Evolutionary conservation across 805 yeast genomes (phyloP), one percentile per base, ranked within the genome.

Genomic region (Wickerhamiella australiensis): DNA sequence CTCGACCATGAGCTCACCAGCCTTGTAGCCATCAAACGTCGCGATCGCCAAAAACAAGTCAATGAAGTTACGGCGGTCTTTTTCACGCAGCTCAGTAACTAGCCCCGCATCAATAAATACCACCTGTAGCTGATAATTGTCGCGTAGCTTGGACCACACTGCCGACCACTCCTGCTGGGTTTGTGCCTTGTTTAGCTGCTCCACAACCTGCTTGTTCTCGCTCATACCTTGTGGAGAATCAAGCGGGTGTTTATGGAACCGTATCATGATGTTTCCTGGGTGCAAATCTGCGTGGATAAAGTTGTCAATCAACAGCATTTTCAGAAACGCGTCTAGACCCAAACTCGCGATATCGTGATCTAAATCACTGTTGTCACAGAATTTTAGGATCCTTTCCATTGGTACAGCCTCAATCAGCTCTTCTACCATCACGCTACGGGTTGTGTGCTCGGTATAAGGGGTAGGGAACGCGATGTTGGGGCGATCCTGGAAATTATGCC

Each of bases 231-330:
- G 42, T 31, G 50, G 53, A 20, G 54, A 27, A 27, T 54, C 53
- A 15, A 54, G 46, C 8, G 53, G 52, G 52, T 67, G 73, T 56
- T 77, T 78, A 56, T 80, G 72, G 58, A 84, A 79, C 44, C 85
- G 68, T 7, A 85, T 76, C 71, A 87, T 77, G 60, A 92, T 85
- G 63, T 92, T 92, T 3, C 99, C 99, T 0, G 98, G 96, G 57
- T 92, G 99, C 52, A 92, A 70, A 67, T 92, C 99, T 0, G 97
- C 90, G 64, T 92, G 99, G 41, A 88, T 85, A 64, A 92, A 92
- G 63, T 92, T 88, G 67, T 92, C 94, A 49, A 90, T 66, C 47
- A 92, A 82, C 54, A 92, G 71, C 99, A 92, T 92, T 59, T 87
- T 83, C 54, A 92, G 69, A 58, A 92, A 92, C 3, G 96, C 84